These are phyloP conservation scores for Acanthochlamys bracteata DNA, from an alignment of 106 monocot genomes.

Conservation along the genomic window DNA sequence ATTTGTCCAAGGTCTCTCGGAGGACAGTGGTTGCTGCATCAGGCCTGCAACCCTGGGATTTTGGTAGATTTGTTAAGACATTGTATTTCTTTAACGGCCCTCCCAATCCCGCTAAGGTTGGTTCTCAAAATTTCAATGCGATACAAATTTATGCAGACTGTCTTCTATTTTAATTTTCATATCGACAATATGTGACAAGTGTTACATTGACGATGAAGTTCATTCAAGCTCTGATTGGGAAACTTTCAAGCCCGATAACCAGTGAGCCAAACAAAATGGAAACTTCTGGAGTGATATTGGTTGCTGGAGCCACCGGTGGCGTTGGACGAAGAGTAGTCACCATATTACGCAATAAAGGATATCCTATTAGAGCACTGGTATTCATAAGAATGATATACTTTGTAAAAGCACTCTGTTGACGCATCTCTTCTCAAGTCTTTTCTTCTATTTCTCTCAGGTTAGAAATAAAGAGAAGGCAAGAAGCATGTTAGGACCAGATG, in stretches of 20 bases:
- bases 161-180: too few species aligned
- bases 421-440: neutral
- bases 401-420: neutral
- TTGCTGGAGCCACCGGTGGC: constrained; percentile 93
- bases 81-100: constrained; percentile 94
- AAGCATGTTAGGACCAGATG: constrained; percentile 71
- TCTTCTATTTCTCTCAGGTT: constrained; percentile 33
- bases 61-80: constrained; percentile 82
- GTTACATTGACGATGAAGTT: constrained; percentile 31
- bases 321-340: constrained; percentile 91
- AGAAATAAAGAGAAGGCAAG: constrained; percentile 92
- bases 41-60: constrained; percentile 69
- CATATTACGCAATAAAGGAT: constrained; percentile 60
- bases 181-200: too few species aligned
- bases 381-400: neutral
- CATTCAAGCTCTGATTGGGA: constrained; percentile 56
- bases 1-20: constrained; percentile 22
- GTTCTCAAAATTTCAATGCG: neutral
- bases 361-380: constrained; percentile 82
- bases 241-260: constrained; percentile 32
- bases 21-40: constrained; percentile 44
- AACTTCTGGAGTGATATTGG: constrained; percentile 62
- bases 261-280: constrained; percentile 44
- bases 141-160: neutral
- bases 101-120: constrained; percentile 81